Conservation (phyloP, 129 eudicot species). For the Glebionis coronaria region DNA sequence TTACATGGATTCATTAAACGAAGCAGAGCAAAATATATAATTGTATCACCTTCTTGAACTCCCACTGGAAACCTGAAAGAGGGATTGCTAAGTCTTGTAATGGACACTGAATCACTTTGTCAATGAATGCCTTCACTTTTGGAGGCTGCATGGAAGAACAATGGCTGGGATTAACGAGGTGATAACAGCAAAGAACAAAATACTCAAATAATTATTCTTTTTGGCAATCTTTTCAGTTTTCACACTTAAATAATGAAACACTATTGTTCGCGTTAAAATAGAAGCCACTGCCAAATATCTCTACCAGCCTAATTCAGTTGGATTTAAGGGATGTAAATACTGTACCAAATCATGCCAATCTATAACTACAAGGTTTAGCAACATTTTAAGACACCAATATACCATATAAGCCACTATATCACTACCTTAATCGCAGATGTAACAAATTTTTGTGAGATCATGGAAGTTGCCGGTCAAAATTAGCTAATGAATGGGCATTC, state of each 20-base stretch:
- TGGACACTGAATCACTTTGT: conserved; percentile 91
- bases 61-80: conserved; percentile 94
- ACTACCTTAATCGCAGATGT: not conserved
- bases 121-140: conserved; percentile 73
- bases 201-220: conserved; percentile 8
- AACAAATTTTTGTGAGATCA: not conserved
- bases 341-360: conserved; percentile 11
- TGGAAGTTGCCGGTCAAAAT: not conserved
- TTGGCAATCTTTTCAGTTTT: not conserved
- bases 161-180: too few species aligned
- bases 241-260: conserved; percentile 2
- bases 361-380: not conserved
- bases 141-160: conserved; percentile 60
- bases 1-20: conserved; percentile 1
- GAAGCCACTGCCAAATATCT: not conserved
- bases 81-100: conserved; percentile 93
- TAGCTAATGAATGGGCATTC: too few species aligned
- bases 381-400: too few species aligned
- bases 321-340: not conserved
- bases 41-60: conserved; percentile 72
- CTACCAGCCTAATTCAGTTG: not conserved
- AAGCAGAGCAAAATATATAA: conserved; percentile 5
- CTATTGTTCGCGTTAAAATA: not conserved
- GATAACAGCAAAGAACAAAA: not conserved
- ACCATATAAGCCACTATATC: not conserved